Evolutionary conservation across 2,329 filamentous ascomycete genomes (phyloP), one percentile per base, ranked within the genome.

Genomic region (Aspergillus nomiae): DNA sequence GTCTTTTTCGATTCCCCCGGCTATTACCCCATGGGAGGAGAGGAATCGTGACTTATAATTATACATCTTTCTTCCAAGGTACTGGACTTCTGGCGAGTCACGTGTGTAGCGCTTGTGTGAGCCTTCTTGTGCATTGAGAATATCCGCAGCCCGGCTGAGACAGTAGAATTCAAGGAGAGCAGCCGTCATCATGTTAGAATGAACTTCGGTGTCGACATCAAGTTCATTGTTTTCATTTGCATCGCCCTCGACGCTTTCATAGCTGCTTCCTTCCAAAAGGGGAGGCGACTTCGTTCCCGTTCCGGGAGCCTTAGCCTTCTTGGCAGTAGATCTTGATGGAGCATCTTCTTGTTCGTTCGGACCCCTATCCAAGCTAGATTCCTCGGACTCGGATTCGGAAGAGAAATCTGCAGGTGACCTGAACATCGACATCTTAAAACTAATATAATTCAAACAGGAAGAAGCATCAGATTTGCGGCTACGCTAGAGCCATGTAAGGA

Each of bases 141-240:
- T 73, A 50, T 82, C 80, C 26, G 76, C 76, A n/a, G 80, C 80
- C 59, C 77, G 76, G 41, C 69, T 79, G 16, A 77, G 67, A 56
- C 78, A 81, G 63, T 79, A 82, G 61, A 81, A 81, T 60, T 82
- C 80, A 5, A 82, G 71, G 16, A 82, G 68, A 1, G 80, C 78
- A 16, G 78, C 72, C 19, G 80, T 80, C 75, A 82, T 77, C 51
- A 81, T 70, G 41, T 77, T 75, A 41, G 76, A 71, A 67, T 81
- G 78, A 5, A 71, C 74, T 41, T 78, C 75, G 6, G 71, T 67
- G 62, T 79, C 75, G 4, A 74, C 63, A 54, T 74, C 74, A 14
- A 73, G 66, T 7, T 71, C 60, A 16, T 71, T 70, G 26, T 70
- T 67, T n/a, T 28, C 38, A 50, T 9, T 36, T 16, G 71, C 65